Evolutionary conservation across 2,329 filamentous ascomycete genomes (phyloP), one percentile per base, ranked within the genome.

Genomic region (Atkinsonella hypoxylon): DNA sequence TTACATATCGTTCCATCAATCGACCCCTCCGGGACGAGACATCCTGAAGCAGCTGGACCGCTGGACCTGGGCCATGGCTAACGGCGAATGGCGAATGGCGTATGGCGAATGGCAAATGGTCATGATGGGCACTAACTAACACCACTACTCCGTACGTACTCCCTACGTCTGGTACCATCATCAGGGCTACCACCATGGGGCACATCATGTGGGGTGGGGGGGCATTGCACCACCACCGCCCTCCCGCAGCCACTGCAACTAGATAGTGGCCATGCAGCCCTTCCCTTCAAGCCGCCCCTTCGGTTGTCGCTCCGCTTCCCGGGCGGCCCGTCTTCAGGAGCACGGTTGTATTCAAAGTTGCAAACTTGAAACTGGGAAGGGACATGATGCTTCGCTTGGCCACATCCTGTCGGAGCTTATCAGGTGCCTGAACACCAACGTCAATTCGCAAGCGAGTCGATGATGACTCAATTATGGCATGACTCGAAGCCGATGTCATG

Each of bases 261-360:
- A 26, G 17, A 47, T 42, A 6, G 22, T 42, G 22, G 22, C 3
- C 22, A 43, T 50, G 51, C 51, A 53, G 51, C 51, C 51, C 44
- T 44, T 45, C 45, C 39, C 39, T 47, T 44, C 20, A 32, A 44
- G 30, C 45, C 43, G 30, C 39, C 45, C 44, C 32, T 41, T 50
- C 48, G 48, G 51, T 40, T 50, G 20, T 17, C 44, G 44, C 40
- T 40, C 51, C 51, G 48, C 38, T 17, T 42, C 48, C 51, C 51
- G 51, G 44, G 17, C 51, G 48, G 51, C 40, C 48, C 34, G 48
- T 50, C 51, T 45, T 50, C 48, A 50, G 13, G 40, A 45, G 45
- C 40, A 50, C 51, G 51, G 44, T 44, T 47, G 26, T 46, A 18
- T 40, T 40, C 12, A 20, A 8, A 20, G n/a, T 22, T 9, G 34